phyloP scores from a whole-genome alignment of 768 basidiomycete species.

The Lactifluus echinatus region DNA sequence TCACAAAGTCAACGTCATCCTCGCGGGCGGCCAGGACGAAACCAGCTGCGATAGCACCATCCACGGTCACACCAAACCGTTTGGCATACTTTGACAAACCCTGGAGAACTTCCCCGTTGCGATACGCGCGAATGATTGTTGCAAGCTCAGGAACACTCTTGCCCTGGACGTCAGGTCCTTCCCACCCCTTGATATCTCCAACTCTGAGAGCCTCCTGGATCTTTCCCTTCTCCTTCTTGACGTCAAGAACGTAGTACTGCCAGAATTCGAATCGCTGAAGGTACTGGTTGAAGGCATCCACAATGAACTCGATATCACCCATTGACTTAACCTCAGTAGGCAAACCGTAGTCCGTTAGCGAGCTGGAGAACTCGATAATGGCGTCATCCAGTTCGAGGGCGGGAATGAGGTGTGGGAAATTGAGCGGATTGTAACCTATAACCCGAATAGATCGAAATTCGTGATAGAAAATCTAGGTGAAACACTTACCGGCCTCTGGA shows the following conservation, averaged over 20 bases:
- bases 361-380: slow-evolving; percentile 69
- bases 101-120: slow-evolving; percentile 35
- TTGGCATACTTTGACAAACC: slow-evolving; percentile 53
- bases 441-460: not conserved
- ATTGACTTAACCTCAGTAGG: slow-evolving; percentile 60
- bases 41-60: slow-evolving; percentile 59
- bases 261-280: slow-evolving; percentile 68
- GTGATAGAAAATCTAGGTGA: not conserved
- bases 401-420: slow-evolving; percentile 87
- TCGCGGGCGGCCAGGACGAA: slow-evolving; percentile 61
- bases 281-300: slow-evolving; percentile 50
- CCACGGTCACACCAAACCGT: slow-evolving; percentile 59
- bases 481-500: slow-evolving; percentile 79
- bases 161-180: slow-evolving; percentile 46
- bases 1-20: slow-evolving; percentile 30
- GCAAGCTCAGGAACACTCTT: slow-evolving; percentile 62
- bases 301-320: slow-evolving; percentile 59
- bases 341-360: slow-evolving; percentile 55
- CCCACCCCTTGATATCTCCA: slow-evolving; percentile 46
- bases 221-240: slow-evolving; percentile 49
- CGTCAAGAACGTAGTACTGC: slow-evolving; percentile 91
- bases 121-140: slow-evolving; percentile 43
- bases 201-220: slow-evolving; percentile 47
- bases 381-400: slow-evolving; percentile 88
- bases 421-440: slow-evolving; percentile 80